Evolutionary conservation across 1,139 yeast species (phyloP), one percentile per base, ranked within the genome.

Genomic region (Wickerhamiella infanticola): DNA sequence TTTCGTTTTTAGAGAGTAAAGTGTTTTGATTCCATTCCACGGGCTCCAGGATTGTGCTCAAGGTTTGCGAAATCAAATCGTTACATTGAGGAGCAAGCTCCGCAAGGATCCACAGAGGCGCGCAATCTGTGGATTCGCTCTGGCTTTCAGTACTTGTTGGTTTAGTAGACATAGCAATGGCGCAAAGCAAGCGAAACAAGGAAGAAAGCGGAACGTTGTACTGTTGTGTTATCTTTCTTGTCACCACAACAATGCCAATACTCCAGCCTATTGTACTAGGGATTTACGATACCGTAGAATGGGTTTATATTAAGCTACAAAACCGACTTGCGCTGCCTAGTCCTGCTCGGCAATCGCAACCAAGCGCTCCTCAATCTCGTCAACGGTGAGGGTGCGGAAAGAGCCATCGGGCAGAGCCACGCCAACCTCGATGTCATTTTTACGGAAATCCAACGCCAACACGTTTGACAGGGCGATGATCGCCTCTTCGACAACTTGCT

Each of bases 341-440:
- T 90, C 98, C 66, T 84, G 90, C 67, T 90, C 98, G 46, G 98
- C 97, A 63, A 90, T 85, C 25, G 95, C 75, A 38, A 88, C 83
- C 59, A 90, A 72, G 60, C 98, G 74, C 65, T 85, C 95, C 62
- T 90, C 98, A 58, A 90, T 86, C 64, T 90, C 94, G 42, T 85
- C 95, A 6, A 81, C 73, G 11, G 79, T 70, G 59, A 90, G 74
- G 42, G 77, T 72, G 55, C 79, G 74, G 68, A 90, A 90, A 44
- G 48, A 50, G 43, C 65, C 66, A 40, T 60, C 65, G 41, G 71
- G 70, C 5, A 84, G 74, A 35, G 94, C 95, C 43, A 90, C 83
- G 43, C 97, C 98, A 52, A 90, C 74, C 66, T 90, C 98, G 50
- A 90, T 70, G 62, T 90, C 98, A 58, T 81, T 81, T 65, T 86